Evolutionary conservation across 306 rosid genomes (phyloP).

Genomic region (Malus sylvestris): DNA sequence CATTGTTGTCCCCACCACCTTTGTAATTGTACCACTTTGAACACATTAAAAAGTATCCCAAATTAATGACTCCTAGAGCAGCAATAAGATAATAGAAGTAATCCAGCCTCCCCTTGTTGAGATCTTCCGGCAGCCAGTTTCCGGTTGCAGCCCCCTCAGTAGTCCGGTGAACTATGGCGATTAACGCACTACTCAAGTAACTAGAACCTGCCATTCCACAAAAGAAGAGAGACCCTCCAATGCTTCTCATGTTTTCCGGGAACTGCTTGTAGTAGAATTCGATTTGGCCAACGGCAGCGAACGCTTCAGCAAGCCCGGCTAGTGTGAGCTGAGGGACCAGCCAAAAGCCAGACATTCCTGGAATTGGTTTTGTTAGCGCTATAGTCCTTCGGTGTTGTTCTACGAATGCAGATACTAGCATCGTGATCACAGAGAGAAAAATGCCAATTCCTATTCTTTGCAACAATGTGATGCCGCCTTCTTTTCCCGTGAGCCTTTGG

Average conservation of each 20-base stretch:
- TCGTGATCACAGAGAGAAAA: conserved; percentile 31
- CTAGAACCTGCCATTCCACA: conserved; percentile 63
- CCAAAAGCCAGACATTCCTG: conserved; percentile 67
- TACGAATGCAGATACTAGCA: conserved; percentile 49
- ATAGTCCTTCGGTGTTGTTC: conserved; percentile 44
- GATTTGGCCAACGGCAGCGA: conserved; percentile 51
- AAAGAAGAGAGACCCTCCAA: conserved; percentile 58
- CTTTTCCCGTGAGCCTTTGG: conserved; percentile 40
- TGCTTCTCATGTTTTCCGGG: conserved; percentile 90
- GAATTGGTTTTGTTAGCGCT: conserved; percentile 38
- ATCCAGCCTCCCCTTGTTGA: conserved; percentile 77
- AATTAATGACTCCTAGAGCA: conserved; percentile 39
- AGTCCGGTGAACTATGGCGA: conserved; percentile 40
- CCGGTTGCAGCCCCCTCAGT: conserved; percentile 33
- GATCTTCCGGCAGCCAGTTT: conserved; percentile 86
- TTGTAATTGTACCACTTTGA: conserved; percentile 66
- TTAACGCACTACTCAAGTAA: conserved; percentile 54
- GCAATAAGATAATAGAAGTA: conserved; percentile 55
- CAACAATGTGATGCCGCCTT: conserved; percentile 68
- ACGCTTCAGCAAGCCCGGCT: conserved; percentile 54
- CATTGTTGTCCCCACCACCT: conserved; percentile 15
- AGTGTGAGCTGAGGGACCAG: conserved; percentile 58
- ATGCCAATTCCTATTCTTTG: conserved; percentile 76
- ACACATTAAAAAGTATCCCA: conserved; percentile 51
- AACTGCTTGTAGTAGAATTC: conserved; percentile 81